A percentile compares a stretch with the other conserved stretches of the same genome.
Evolutionary conservation across 2,329 filamentous ascomycete species (phyloP).

Genomic region (Exophiala lecanii-corni): DNA sequence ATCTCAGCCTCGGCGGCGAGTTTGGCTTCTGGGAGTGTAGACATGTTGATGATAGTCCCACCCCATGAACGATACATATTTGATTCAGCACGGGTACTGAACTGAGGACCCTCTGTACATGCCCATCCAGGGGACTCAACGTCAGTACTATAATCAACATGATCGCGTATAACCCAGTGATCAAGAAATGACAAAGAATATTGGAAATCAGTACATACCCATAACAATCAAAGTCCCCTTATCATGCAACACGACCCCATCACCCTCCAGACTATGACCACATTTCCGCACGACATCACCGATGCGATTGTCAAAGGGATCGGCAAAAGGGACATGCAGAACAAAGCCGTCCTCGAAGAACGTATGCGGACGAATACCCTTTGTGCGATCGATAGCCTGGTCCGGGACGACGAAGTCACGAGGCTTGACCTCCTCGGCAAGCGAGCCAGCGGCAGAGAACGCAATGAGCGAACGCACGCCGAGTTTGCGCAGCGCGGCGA

Average conservation of each 20-base stretch:
- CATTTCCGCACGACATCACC: slow-evolving; percentile 73
- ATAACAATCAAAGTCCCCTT: slow-evolving; percentile 87
- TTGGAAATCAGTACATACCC: slow-evolving; percentile 51
- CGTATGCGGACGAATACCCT: slow-evolving; percentile 88
- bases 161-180: not conserved
- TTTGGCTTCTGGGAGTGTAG: slow-evolving; percentile 88
- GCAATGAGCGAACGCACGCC: slow-evolving; percentile 89
- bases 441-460: slow-evolving; percentile 88
- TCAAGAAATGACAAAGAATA: not conserved
- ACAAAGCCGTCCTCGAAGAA: slow-evolving; percentile 84
- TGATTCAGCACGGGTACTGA: slow-evolving; percentile 92
- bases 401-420: slow-evolving; percentile 96
- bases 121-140: slow-evolving; percentile 15
- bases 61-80: slow-evolving; percentile 94
- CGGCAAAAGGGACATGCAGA: slow-evolving; percentile 89
- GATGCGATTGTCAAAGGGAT: slow-evolving; percentile 81
- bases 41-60: slow-evolving; percentile 98
- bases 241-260: slow-evolving; percentile 78
- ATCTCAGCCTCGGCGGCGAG: slow-evolving; percentile 94
- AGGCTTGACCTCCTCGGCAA: slow-evolving; percentile 89
- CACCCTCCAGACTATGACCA: slow-evolving; percentile 71
- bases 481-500: slow-evolving; percentile 87
- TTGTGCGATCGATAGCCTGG: slow-evolving; percentile 95
- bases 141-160: not conserved
- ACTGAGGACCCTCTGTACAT: slow-evolving; percentile 82